A percentile compares a stretch with the other conserved stretches of the same genome.
phyloP scores from a whole-genome alignment of 1,284 basidiomycete species.

The Ceratobasidium sp. region DNA sequence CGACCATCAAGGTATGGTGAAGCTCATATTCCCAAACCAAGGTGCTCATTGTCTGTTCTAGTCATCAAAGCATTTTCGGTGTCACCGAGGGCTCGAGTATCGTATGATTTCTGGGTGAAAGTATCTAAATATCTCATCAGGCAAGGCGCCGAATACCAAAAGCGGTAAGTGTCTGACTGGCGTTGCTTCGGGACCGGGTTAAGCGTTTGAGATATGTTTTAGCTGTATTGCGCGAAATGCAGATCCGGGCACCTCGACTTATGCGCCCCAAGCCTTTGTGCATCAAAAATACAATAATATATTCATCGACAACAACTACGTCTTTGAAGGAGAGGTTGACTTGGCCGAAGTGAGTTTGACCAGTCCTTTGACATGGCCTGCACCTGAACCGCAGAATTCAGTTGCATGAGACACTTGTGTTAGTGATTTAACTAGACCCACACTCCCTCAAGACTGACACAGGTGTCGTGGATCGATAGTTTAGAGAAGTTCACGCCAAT shows the following conservation, averaged over 20 bases:
- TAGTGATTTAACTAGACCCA: not conserved
- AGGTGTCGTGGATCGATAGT: not conserved
- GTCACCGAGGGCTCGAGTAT: not conserved
- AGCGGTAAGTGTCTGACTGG: not conserved
- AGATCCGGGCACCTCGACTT: not conserved
- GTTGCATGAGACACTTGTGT: slow-evolving; percentile 30
- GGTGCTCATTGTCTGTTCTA: not conserved
- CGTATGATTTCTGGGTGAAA: slow-evolving; percentile 41
- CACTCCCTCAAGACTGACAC: not conserved
- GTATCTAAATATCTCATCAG: slow-evolving; percentile 24
- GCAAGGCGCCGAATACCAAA: slow-evolving; percentile 23
- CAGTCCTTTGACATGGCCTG: too few relatives aligned
- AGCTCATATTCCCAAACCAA: not conserved
- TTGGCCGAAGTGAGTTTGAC: slow-evolving; percentile 6
- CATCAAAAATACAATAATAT: slow-evolving; percentile 19
- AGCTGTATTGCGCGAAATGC: slow-evolving; percentile 19
- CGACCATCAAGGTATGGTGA: slow-evolving; percentile 27
- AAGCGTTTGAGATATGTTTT: not conserved
- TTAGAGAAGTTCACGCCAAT: slow-evolving; percentile 37
- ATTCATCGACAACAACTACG: not conserved
- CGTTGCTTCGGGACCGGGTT: not conserved
- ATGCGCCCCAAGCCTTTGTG: slow-evolving; percentile 5
- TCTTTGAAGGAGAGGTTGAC: slow-evolving; percentile 1
- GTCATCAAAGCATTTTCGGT: slow-evolving; percentile 37
- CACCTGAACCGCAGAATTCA: not conserved